These are phyloP conservation scores for Cryptococcus sp. DNA, from an alignment of 1,284 basidiomycete genomes.

Conservation along the genomic window DNA sequence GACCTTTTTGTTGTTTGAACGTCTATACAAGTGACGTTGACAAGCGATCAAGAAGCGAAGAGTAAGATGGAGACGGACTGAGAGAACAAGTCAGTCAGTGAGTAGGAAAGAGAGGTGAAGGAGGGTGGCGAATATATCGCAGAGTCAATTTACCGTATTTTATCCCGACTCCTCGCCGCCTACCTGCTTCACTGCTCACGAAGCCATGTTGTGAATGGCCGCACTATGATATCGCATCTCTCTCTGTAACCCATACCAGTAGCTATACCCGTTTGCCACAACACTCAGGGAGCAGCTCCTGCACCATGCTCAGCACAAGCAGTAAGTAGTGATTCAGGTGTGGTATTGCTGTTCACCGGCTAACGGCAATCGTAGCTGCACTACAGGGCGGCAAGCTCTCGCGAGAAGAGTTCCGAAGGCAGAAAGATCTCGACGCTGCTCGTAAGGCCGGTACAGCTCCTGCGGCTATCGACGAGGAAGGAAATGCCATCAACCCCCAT, in stretches of 20 bases:
- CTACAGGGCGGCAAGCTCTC: conserved; percentile 72
- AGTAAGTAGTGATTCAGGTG: conserved; percentile 5
- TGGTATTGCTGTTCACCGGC: not conserved
- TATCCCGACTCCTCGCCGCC: not conserved
- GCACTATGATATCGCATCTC: too few relatives aligned
- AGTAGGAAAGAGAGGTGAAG: not conserved
- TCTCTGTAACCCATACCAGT: too few relatives aligned
- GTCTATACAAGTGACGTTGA: not conserved
- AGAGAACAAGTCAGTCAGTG: not conserved
- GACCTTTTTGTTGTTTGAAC: not conserved
- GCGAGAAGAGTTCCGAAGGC: conserved; percentile 85
- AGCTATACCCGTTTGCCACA: too few relatives aligned
- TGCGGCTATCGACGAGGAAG: conserved; percentile 90
- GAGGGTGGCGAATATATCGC: not conserved
- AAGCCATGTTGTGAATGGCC: too few relatives aligned
- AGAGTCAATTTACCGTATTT: not conserved
- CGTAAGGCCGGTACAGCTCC: conserved; percentile 97
- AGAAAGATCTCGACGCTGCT: conserved; percentile 94
- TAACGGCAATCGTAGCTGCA: conserved; percentile 18
- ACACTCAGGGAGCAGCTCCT: not conserved
- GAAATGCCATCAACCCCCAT: conserved; percentile 94
- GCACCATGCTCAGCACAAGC: conserved; percentile 28
- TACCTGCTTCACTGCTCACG: not conserved
- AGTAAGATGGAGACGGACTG: conserved; percentile 1
- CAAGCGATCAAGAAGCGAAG: conserved; percentile 1